Conservation (phyloP, 306 rosid genomes). For the Citrullus amarus region DNA sequence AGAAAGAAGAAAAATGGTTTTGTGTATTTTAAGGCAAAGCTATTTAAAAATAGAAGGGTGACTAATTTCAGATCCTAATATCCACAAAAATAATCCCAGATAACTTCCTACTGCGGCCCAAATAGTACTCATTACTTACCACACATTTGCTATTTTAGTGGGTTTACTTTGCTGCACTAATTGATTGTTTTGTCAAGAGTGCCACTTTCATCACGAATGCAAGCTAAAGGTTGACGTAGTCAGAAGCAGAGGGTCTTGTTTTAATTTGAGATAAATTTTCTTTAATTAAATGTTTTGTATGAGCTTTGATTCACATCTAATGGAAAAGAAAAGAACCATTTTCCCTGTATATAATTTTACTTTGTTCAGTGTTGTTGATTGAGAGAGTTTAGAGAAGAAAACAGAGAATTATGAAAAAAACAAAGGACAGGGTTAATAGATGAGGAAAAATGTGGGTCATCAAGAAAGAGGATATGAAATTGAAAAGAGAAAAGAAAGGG, state of each 20-base stretch:
- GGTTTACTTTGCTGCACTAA: neutral
- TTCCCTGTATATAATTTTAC: neutral
- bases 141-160: neutral
- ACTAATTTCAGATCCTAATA: neutral
- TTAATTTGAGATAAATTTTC: neutral
- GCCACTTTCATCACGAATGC: neutral
- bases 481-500: neutral
- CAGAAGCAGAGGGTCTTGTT: neutral
- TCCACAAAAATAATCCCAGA: neutral
- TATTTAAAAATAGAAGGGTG: neutral
- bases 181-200: neutral
- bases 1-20: neutral
- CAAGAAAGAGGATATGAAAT: neutral
- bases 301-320: neutral
- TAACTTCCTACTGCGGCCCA: neutral
- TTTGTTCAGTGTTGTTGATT: neutral
- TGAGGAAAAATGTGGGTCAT: neutral
- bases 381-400: neutral
- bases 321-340: neutral
- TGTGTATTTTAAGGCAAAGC: neutral
- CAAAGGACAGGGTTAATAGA: neutral
- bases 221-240: neutral
- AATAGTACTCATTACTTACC: neutral
- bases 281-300: neutral
- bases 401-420: neutral